Evolutionary conservation across 1,284 basidiomycete species (phyloP).

Genomic region (Heliocybe sulcata): DNA sequence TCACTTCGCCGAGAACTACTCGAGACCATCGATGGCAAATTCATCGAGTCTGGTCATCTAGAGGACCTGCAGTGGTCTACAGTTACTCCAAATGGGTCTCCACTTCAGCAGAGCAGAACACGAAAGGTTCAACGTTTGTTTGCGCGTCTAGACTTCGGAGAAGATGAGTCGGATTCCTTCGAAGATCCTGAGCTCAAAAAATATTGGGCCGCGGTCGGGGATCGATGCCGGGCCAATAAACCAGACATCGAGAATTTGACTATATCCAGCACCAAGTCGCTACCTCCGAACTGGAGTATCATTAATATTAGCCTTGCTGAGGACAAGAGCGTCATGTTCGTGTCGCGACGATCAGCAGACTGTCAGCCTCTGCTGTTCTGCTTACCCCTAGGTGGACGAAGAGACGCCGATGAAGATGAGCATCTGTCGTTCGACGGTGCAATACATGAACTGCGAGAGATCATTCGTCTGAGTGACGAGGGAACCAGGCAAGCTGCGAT

Average conservation of each 20-base stretch:
- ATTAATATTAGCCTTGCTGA: constrained; percentile 80
- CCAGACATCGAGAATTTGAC: constrained; percentile 32
- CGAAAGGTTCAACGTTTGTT: constrained; percentile 9
- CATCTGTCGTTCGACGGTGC: constrained; percentile 76
- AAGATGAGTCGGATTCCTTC: constrained; percentile 28
- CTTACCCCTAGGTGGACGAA: constrained; percentile 79
- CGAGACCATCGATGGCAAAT: constrained; percentile 63
- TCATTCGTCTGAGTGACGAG: constrained; percentile 74
- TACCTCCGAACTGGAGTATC: constrained; percentile 83
- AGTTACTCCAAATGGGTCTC: constrained; percentile 34
- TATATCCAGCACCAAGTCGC: constrained; percentile 28
- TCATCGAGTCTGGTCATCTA: constrained; percentile 27
- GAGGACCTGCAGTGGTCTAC: constrained; percentile 70
- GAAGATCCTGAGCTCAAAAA: constrained; percentile 29
- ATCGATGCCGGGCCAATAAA: constrained; percentile 42
- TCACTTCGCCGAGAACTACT: constrained; percentile 78
- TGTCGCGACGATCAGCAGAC: constrained; percentile 71
- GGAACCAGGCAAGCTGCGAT: constrained; percentile 69
- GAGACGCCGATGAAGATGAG: constrained; percentile 72
- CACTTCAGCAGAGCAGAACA: constrained; percentile 21
- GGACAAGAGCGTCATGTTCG: constrained; percentile 78
- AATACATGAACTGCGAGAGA: constrained; percentile 67
- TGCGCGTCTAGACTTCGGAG: constrained; percentile 19
- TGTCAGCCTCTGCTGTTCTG: constrained; percentile 75
- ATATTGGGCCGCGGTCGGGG: constrained; percentile 58